These are phyloP conservation scores for Solanum hybrid DNA, from an alignment of 305 asterid genomes.

Conservation along the genomic window DNA sequence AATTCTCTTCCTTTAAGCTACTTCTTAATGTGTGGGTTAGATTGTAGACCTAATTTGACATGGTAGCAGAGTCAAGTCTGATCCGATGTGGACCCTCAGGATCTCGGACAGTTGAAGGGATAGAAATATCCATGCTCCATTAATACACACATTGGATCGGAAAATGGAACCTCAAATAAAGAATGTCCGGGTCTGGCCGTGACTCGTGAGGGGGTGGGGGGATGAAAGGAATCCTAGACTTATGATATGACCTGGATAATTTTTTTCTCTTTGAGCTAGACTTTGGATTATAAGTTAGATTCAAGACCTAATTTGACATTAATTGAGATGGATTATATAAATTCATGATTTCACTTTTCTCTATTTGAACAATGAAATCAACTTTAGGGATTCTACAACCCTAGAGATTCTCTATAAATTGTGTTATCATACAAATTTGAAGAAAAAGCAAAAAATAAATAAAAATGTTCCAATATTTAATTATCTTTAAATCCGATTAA, in stretches of 20 bases:
- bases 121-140: background rate
- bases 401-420: background rate
- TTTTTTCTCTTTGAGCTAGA: accelerated
- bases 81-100: background rate
- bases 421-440: background rate
- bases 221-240: background rate
- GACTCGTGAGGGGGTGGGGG: background rate
- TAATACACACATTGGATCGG: background rate
- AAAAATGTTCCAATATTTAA: background rate
- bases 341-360: background rate
- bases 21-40: background rate
- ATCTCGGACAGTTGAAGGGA: background rate
- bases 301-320: background rate
- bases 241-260: background rate
- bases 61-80: too few relatives aligned
- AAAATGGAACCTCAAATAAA: background rate
- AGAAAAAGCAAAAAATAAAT: background rate
- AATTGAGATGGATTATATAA: background rate
- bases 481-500: background rate
- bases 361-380: background rate
- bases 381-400: background rate
- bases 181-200: background rate
- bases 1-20: background rate
- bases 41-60: background rate
- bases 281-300: accelerated